Evolutionary conservation across 2,329 filamentous ascomycete genomes (phyloP).

Genomic region (Paracamarosporium sp.): DNA sequence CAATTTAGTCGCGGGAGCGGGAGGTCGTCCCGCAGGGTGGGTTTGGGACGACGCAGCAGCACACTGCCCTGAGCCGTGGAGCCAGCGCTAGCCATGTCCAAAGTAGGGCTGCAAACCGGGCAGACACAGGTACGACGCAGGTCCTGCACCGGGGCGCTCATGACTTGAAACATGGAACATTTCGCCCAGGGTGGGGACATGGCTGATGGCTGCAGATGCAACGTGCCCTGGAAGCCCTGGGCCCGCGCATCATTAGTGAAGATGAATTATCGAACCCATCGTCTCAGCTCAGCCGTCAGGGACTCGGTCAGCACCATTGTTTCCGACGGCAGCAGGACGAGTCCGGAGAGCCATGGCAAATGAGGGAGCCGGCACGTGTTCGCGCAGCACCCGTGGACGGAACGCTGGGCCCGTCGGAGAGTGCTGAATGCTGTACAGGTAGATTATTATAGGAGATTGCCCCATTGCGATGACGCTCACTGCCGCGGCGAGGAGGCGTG

Average conservation of each 20-base stretch:
- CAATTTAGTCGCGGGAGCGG: neutral
- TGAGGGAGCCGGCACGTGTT: neutral
- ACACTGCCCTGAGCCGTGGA: neutral
- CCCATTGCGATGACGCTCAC: neutral
- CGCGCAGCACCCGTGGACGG: neutral
- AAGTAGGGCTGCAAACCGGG: neutral
- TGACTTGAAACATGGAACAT: conserved; percentile 3
- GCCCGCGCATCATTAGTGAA: too few species aligned
- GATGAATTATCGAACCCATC: neutral
- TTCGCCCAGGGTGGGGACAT: neutral
- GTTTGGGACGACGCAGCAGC: too few species aligned
- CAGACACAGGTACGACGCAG: conserved; percentile 5
- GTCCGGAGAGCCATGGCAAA: conserved; percentile 1
- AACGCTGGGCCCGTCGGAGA: neutral
- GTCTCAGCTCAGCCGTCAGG: conserved; percentile 8
- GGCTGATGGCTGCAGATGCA: neutral
- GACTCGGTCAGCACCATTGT: neutral
- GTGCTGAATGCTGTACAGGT: too few species aligned
- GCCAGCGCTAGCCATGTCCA: neutral
- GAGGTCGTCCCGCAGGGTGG: too few species aligned
- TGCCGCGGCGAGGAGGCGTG: neutral
- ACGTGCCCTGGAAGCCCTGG: neutral
- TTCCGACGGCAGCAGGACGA: neutral
- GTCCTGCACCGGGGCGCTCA: neutral
- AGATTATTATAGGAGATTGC: too few species aligned